phyloP scores from a whole-genome alignment of 176 grass and related monocot genomes.

The Zea luxurians region DNA sequence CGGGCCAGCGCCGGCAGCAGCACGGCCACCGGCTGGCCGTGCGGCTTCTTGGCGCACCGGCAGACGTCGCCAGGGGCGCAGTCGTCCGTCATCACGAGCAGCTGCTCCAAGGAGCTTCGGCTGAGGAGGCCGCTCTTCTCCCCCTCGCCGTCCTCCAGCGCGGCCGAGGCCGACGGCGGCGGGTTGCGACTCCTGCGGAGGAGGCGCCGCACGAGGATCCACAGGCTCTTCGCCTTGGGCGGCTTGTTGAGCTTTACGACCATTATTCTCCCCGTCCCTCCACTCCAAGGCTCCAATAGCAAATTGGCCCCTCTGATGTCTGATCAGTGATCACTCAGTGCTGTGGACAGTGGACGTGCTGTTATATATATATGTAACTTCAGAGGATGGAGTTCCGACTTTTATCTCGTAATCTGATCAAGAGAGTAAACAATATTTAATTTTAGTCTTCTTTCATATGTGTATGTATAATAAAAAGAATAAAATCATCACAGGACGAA shows the following conservation, averaged over 20 bases:
- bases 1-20: neutral
- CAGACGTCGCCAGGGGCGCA: neutral
- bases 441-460: no score
- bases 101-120: conserved; percentile 45
- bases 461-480: no score
- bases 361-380: neutral
- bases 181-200: conserved; percentile 1
- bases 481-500: no score
- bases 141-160: neutral
- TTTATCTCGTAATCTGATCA: no score
- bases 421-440: no score
- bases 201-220: conserved; percentile 46
- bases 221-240: conserved; percentile 36
- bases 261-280: neutral
- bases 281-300: neutral
- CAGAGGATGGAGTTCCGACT: no score
- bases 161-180: neutral
- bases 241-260: conserved; percentile 17
- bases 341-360: neutral
- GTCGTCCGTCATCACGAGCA: conserved; percentile 35
- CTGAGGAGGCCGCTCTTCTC: conserved; percentile 46
- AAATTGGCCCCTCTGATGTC: neutral
- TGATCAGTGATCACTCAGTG: neutral
- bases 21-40: neutral
- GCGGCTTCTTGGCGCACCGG: conserved; percentile 29